Evolutionary conservation across 2,329 filamentous ascomycete species (phyloP).

Genomic region (Seiridium cupressi): DNA sequence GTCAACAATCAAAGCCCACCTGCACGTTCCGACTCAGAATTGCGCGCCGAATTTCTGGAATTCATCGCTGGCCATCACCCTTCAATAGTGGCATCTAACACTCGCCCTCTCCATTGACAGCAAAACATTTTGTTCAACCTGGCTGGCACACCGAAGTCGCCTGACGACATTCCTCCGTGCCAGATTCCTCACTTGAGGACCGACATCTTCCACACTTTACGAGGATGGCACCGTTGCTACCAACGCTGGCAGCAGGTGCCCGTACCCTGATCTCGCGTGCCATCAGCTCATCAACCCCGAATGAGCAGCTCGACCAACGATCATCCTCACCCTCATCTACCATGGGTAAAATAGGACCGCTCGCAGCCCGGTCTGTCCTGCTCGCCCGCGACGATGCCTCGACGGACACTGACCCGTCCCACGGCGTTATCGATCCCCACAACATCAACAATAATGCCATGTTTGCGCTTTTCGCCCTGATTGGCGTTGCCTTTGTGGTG

Average conservation of each 20-base stretch:
- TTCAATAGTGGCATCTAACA: background rate
- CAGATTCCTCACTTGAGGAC: background rate
- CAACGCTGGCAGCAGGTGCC: conserved; percentile 26
- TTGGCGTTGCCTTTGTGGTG: conserved; percentile 74
- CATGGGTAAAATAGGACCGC: conserved; percentile 32
- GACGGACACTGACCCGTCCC: conserved; percentile 35
- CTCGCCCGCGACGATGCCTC: conserved; percentile 35
- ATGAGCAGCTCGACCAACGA: conserved; percentile 23
- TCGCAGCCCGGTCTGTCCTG: conserved; percentile 43
- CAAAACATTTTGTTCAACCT: background rate
- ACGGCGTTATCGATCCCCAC: conserved; percentile 51
- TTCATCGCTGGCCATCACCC: background rate
- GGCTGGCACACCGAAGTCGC: background rate
- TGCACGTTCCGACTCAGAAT: background rate
- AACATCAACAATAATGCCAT: conserved; percentile 68
- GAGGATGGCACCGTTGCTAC: conserved; percentile 29
- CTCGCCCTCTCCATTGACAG: background rate
- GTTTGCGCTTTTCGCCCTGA: conserved; percentile 81
- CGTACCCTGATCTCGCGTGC: conserved; percentile 24
- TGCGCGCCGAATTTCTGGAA: background rate
- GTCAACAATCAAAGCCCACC: background rate
- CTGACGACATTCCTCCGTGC: background rate
- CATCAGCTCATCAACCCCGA: conserved; percentile 10
- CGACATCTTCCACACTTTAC: too few species aligned
- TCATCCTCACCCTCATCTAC: conserved; percentile 9